phyloP scores from a whole-genome alignment of 306 rosid species.

The Cyamopsis tetragonoloba region DNA sequence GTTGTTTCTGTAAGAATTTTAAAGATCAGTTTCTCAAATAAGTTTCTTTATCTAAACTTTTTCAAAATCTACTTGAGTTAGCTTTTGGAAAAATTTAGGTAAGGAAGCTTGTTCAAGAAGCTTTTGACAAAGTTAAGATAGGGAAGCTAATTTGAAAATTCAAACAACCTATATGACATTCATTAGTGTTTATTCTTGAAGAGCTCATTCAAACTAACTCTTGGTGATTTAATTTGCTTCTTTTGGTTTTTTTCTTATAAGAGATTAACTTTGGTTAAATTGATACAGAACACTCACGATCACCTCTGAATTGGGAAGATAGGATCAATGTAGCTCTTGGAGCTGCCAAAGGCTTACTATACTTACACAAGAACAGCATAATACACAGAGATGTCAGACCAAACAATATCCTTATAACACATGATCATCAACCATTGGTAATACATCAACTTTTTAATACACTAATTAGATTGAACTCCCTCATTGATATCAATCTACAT shows the following conservation, averaged over 20 bases:
- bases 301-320: constrained; percentile 60
- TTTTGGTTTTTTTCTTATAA: not conserved
- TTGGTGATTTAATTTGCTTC: not conserved
- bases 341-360: constrained; percentile 70
- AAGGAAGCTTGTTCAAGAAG: too few species aligned
- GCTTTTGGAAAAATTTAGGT: too few species aligned
- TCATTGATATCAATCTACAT: not conserved
- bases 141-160: too few species aligned
- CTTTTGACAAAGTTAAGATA: too few species aligned
- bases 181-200: too few species aligned
- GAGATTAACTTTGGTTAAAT: not conserved
- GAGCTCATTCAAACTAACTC: too few species aligned
- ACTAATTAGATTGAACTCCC: not conserved
- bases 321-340: constrained; percentile 75
- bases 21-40: too few species aligned
- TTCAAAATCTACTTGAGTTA: too few species aligned
- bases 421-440: constrained; percentile 72
- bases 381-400: constrained; percentile 88
- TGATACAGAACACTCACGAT: constrained; percentile 48
- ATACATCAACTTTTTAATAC: constrained; percentile 24
- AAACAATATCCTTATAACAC: constrained; percentile 81
- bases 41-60: too few species aligned
- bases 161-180: too few species aligned
- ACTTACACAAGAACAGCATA: constrained; percentile 67
- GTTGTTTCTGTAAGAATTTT: too few species aligned